A percentile compares a stretch with the other conserved stretches of the same genome.
Conservation (phyloP, 2,329 filamentous ascomycete species). For the Penicillium sp. region DNA sequence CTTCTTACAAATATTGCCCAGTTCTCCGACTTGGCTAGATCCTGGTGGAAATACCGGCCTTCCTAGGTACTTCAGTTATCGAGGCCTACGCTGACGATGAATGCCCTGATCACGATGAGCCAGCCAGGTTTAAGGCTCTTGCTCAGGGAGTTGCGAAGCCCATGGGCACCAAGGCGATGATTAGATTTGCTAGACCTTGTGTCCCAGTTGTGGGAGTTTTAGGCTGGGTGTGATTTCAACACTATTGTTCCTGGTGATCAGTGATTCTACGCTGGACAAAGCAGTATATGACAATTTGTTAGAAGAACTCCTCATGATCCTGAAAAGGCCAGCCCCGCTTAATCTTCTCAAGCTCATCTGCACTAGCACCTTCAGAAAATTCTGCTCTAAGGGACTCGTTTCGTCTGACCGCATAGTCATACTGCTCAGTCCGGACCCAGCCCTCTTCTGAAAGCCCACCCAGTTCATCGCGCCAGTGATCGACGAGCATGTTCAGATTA, state of each 20-base stretch:
- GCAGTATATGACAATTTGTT: neutral
- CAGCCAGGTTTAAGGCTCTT: neutral
- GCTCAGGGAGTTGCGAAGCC: neutral
- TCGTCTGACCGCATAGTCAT: conserved; percentile 6
- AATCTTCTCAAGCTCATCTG: conserved; percentile 11
- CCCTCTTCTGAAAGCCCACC: conserved; percentile 19
- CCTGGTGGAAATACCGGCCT: too few relatives aligned
- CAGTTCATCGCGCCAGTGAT: conserved; percentile 19
- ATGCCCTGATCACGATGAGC: neutral
- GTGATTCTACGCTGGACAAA: too few relatives aligned
- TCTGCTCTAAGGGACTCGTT: conserved; percentile 9
- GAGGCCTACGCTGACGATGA: neutral
- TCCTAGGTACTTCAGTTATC: too few relatives aligned
- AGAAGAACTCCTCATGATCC: conserved; percentile 13
- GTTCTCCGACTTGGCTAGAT: too few relatives aligned
- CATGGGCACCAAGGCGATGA: neutral
- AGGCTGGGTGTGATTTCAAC: neutral
- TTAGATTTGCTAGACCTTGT: neutral
- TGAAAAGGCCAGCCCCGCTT: conserved; percentile 15
- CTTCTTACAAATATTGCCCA: too few relatives aligned
- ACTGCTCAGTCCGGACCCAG: conserved; percentile 10
- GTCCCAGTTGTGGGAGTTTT: neutral
- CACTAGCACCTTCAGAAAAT: conserved; percentile 3
- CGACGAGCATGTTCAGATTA: conserved; percentile 17
- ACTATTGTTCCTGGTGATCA: too few relatives aligned